Evolutionary conservation across 305 asterid genomes (phyloP), one percentile per base, ranked within the genome.

Genomic region (Rubia occidens): DNA sequence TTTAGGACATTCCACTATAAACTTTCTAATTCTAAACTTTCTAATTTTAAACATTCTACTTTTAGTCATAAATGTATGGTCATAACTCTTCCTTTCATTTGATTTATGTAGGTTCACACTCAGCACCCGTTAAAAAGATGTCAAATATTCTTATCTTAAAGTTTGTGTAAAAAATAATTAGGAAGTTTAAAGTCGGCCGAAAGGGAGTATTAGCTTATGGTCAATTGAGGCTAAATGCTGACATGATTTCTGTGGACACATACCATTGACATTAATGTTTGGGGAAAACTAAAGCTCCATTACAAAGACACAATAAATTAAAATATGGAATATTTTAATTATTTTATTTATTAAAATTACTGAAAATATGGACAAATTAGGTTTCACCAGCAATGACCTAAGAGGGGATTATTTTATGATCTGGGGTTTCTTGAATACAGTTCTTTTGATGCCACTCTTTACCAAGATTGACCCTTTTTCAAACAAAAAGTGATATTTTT

Each of bases 181-280:
- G n/a, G n/a, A n/a, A n/a, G n/a, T n/a, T n/a, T n/a, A n/a, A n/a
- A n/a, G n/a, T n/a, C n/a, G n/a, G n/a, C n/a, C n/a, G n/a, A n/a
- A n/a, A n/a, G n/a, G n/a, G n/a, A n/a, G n/a, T 53, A 44, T 37
- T 37, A 49, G 67, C 15, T 2, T 63, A 29, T n/a, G 21, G 35
- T 5, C 21, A 39, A n/a, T 18, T 37, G 51, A 60, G 20, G 44
- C 20, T 60, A 39, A 69, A 11, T 20, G 37, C 53, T 3, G 54
- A 69, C 56, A 70, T 59, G 39, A 64, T 21, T 47, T 40, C 74
- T 47, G 75, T 67, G 68, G 69, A 63, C 29, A 65, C 47, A 74
- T 55, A 74, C 40, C 42, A 69, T 74, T 63, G 79, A 60, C 69
- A 63, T 32, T 20, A 68, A 60, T 39, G 69, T 65, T 35, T 43